Conservation (phyloP, 2,329 filamentous ascomycete genomes). For the Aspergillus cejpii region DNA sequence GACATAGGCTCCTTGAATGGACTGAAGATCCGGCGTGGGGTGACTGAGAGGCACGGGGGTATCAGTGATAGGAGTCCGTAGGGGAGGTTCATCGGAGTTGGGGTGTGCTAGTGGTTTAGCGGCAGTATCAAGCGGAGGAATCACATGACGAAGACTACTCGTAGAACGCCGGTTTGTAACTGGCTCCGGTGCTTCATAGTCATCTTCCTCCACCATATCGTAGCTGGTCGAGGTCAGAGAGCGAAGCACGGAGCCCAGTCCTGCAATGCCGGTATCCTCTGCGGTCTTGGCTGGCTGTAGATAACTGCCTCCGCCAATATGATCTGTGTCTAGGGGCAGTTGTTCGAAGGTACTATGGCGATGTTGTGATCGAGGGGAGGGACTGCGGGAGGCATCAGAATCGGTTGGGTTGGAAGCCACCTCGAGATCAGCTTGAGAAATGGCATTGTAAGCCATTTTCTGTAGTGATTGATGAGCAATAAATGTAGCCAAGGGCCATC, state of each 20-base stretch:
- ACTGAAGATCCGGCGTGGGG: slow-evolving; percentile 46
- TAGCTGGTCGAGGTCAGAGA: slow-evolving; percentile 38
- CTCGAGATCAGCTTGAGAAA: slow-evolving; percentile 39
- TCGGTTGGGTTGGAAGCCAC: slow-evolving; percentile 32
- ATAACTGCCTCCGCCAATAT: slow-evolving; percentile 25
- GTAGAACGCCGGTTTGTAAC: slow-evolving; percentile 18
- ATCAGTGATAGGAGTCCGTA: slow-evolving; percentile 38
- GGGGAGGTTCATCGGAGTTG: slow-evolving; percentile 10
- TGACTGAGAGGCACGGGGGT: slow-evolving; percentile 42
- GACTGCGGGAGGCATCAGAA: slow-evolving; percentile 30
- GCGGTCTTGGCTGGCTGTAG: slow-evolving; percentile 25
- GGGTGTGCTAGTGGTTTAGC: slow-evolving; percentile 6
- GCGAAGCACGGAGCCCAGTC: slow-evolving; percentile 32
- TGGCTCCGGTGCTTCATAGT: slow-evolving; percentile 38
- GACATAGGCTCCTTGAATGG: slow-evolving; percentile 45
- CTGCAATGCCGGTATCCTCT: slow-evolving; percentile 20
- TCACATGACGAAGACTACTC: slow-evolving; percentile 21
- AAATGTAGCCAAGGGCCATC: background rate
- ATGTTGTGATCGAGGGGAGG: slow-evolving; percentile 24
- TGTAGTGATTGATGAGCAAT: slow-evolving; percentile 1
- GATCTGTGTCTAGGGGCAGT: slow-evolving; percentile 27
- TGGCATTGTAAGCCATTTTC: slow-evolving; percentile 41
- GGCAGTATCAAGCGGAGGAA: slow-evolving; percentile 26
- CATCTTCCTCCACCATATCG: slow-evolving; percentile 44
- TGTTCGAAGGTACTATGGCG: slow-evolving; percentile 24